Base-by-base conservation (phyloP, 139 green algal species). In the Chlamydomonas incerta region DNA sequence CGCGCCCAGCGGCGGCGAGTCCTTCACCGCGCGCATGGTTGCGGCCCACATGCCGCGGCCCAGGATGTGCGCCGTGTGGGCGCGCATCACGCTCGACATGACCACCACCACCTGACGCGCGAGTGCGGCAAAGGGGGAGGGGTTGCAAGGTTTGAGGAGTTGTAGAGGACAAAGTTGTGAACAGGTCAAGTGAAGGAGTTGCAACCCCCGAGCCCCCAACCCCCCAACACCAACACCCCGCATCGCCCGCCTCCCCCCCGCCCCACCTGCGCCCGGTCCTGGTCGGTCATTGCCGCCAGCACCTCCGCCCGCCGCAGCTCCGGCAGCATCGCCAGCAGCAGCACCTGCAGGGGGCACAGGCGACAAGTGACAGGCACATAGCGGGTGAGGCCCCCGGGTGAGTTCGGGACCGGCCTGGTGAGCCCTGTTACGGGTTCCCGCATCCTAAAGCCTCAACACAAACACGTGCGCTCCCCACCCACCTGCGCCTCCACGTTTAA, bases 11-110 rank as follows among this genome's bases (percentile, higher is more conserved):
- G 37, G 52, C 52, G 80, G 69, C 33, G 52, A 62, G n/a, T 86
- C 80, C 50, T 79, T 77, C 18, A 92, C 74, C 3, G 72, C 57
- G 4, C 80, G 62, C 75, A 90, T 89, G 14, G 90, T 91, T 60
- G 57, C 31, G 66, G 81, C 67, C 90, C 90, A 93, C 34, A 80
- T 63, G n/a, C 66, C 37, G 1, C 35, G 34, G 55, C 80, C 81
- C 2, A 93, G 47, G 24, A 67, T 65, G 37, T 31, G 70, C 29
- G 74, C 68, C n/a, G 74, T 70, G 24, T 82, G 52, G 33, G 73
- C 55, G 29, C 81, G 50, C 90, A 87, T 87, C 55, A 66, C 68
- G 0, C 11, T 3, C 31, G 67, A 82, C 82, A 90, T 90, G 46
- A 66, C n/a, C 68, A 76, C 75, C 35, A 86, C 55, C 81, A 86